Evolutionary conservation across 176 grass and related monocot species (phyloP).

Genomic region (Rhynchospora pubera): DNA sequence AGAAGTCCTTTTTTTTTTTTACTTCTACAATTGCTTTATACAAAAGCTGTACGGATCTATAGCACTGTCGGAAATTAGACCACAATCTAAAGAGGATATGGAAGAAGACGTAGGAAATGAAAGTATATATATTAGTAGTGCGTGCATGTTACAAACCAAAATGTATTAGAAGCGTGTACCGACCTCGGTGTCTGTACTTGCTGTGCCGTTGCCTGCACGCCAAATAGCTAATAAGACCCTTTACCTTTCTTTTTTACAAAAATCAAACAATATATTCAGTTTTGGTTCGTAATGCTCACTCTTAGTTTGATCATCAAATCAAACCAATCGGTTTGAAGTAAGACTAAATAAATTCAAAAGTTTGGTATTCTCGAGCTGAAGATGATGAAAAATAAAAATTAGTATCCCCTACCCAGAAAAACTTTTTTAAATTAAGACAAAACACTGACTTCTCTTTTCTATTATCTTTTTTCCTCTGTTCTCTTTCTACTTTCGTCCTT

Average conservation of each 20-base stretch:
- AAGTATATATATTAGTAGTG: no score
- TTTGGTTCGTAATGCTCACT: background rate
- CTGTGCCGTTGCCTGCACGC: slow-evolving; percentile 12
- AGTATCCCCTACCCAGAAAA: no score
- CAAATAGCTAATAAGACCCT: slow-evolving; percentile 3
- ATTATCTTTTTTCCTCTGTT: no score
- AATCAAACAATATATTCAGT: background rate
- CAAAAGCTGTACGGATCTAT: background rate
- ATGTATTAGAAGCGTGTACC: background rate
- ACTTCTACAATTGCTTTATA: background rate
- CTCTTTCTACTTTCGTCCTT: no score
- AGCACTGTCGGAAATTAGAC: background rate
- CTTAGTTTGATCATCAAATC: background rate
- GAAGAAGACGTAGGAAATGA: background rate
- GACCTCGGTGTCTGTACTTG: slow-evolving; percentile 3
- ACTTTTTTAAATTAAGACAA: no score
- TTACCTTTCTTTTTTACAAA: background rate
- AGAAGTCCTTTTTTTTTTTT: background rate
- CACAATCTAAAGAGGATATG: background rate
- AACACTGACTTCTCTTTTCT: no score
- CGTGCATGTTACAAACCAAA: no score
- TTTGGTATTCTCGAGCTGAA: no score
- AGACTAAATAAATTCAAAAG: no score
- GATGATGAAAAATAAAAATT: no score
- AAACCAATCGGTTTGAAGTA: background rate